phyloP scores from a whole-genome alignment of 2,329 filamentous ascomycete species.

The Trichoderma hamatum region DNA sequence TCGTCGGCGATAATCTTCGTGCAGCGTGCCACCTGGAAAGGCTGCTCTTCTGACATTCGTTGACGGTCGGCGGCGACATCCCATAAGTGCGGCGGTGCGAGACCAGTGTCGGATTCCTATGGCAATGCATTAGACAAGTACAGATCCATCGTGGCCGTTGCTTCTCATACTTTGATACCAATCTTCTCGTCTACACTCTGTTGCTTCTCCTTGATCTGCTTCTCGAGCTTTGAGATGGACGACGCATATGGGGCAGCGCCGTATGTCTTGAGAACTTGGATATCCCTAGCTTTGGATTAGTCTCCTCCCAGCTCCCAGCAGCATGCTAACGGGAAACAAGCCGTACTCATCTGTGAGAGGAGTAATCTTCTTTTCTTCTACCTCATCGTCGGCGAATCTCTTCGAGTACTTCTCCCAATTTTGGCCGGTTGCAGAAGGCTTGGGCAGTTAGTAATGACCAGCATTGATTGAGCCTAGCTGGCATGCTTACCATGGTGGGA shows the following conservation, averaged over 20 bases:
- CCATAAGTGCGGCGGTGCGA: constrained; percentile 98
- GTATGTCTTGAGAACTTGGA: constrained; percentile 98
- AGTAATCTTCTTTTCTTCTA: constrained; percentile 99
- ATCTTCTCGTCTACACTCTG: constrained; percentile 99
- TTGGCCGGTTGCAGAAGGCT: constrained; percentile 92
- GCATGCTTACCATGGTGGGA: constrained; percentile 46
- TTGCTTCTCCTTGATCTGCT: constrained; percentile 99
- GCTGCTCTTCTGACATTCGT: constrained; percentile 98
- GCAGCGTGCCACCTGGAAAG: constrained; percentile 94
- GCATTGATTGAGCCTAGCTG: neutral
- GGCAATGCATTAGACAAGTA: constrained; percentile 30
- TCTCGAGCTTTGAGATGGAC: constrained; percentile 94
- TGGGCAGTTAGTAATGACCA: constrained; percentile 38
- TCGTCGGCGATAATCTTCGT: constrained; percentile 99
- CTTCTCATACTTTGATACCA: constrained; percentile 68
- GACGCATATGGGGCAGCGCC: constrained; percentile 94
- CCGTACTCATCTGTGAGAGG: constrained; percentile 93
- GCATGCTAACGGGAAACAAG: neutral
- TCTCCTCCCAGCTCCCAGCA: constrained; percentile 12
- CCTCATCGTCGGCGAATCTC: constrained; percentile 93
- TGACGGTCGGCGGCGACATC: constrained; percentile 96
- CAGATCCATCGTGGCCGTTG: neutral
- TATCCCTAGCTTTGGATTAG: constrained; percentile 69
- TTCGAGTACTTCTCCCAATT: constrained; percentile 99
- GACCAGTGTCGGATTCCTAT: constrained; percentile 95